These are phyloP conservation scores for Lolium multiflorum DNA, from an alignment of 176 grass and related monocot genomes.

Conservation along the genomic window DNA sequence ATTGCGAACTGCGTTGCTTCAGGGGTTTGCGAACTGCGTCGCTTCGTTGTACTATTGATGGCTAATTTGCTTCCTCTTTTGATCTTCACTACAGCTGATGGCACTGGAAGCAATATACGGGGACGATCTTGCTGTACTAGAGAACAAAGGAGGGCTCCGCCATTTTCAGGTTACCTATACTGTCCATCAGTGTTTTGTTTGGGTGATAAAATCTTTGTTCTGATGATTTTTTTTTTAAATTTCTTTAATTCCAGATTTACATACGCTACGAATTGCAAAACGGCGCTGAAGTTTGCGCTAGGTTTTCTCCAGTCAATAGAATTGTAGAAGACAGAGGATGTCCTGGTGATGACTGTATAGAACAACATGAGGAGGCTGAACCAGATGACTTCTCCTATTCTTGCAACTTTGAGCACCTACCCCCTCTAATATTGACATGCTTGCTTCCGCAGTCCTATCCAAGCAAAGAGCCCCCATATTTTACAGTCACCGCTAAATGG, in stretches of 20 bases:
- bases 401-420: slow-evolving; percentile 53
- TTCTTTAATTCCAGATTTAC: slow-evolving; percentile 24
- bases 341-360: not conserved
- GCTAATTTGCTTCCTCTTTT: not conserved
- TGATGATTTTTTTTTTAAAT: not conserved
- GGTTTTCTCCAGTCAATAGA: slow-evolving; percentile 26
- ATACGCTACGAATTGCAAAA: slow-evolving; percentile 34
- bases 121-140: slow-evolving; percentile 38
- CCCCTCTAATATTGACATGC: slow-evolving; percentile 59
- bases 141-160: too few species aligned
- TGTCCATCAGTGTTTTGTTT: not conserved
- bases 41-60: not conserved
- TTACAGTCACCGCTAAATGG: slow-evolving; percentile 55
- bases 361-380: slow-evolving; percentile 18
- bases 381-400: slow-evolving; percentile 45
- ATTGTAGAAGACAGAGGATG: slow-evolving; percentile 16
- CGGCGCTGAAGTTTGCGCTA: slow-evolving; percentile 19
- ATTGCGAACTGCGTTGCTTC: not conserved
- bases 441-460: slow-evolving; percentile 57
- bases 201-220: not conserved
- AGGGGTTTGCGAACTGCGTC: too few species aligned
- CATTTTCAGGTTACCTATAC: slow-evolving; percentile 51
- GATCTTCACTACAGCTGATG: slow-evolving; percentile 40
- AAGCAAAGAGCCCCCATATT: slow-evolving; percentile 55
- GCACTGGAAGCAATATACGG: slow-evolving; percentile 66